Conservation (phyloP, 352 stramenopile genomes). For the Phytophthora pisi region DNA sequence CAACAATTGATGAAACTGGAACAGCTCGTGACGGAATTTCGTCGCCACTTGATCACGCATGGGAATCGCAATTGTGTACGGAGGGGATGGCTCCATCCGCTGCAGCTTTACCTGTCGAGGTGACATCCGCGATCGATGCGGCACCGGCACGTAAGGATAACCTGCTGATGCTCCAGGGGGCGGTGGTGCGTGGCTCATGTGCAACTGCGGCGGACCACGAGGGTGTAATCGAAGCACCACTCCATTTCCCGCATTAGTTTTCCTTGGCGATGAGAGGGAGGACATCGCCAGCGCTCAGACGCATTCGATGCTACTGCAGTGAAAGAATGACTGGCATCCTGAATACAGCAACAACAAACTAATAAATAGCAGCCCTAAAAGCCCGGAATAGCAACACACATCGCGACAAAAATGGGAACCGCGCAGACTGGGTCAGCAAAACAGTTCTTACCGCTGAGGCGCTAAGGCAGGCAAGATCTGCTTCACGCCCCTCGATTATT, state of each 20-base stretch:
- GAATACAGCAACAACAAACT: constrained; percentile 1
- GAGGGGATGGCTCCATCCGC: constrained; percentile 31
- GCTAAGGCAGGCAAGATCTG: neutral
- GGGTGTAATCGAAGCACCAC: constrained; percentile 25
- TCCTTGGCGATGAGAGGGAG: constrained; percentile 20
- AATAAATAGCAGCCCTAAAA: constrained; percentile 4
- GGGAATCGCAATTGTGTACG: constrained; percentile 25
- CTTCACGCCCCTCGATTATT: constrained; percentile 17
- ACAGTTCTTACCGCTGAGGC: neutral
- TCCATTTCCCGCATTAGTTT: constrained; percentile 17
- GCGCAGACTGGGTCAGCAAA: neutral
- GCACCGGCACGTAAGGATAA: constrained; percentile 17
- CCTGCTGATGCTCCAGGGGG: constrained; percentile 19
- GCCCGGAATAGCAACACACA: constrained; percentile 22
- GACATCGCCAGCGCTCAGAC: constrained; percentile 8
- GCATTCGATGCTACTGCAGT: neutral
- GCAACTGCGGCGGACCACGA: constrained; percentile 26
- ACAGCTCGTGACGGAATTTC: constrained; percentile 66
- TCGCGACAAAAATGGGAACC: neutral
- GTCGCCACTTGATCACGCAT: constrained; percentile 44
- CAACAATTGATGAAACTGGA: constrained; percentile 74
- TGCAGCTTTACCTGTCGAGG: constrained; percentile 44
- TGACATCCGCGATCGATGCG: constrained; percentile 31
- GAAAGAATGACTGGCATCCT: constrained; percentile 2
- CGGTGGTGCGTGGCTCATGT: constrained; percentile 15